Conservation (phyloP, 2,329 filamentous ascomycete species). For the Cercospora brassicicola region DNA sequence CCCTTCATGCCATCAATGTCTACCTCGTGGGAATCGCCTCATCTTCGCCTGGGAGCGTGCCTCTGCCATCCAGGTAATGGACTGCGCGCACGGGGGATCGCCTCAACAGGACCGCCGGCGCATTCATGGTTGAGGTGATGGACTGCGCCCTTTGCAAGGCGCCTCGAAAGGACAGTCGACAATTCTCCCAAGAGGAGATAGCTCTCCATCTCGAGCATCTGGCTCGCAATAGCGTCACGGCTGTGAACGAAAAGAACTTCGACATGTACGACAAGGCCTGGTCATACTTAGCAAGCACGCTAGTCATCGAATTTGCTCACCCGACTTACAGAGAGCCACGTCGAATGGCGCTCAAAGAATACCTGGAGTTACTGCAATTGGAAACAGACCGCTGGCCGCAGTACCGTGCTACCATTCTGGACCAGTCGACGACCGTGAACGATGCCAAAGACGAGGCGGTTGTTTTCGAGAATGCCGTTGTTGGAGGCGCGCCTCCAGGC, state of each 20-base stretch:
- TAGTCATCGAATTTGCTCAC: slow-evolving; percentile 1
- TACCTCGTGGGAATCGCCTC: background rate
- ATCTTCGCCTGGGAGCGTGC: background rate
- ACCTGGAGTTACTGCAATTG: background rate
- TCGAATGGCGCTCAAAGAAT: background rate
- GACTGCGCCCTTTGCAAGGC: background rate
- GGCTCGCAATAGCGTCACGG: background rate
- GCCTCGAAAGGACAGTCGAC: background rate
- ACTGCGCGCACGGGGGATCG: background rate
- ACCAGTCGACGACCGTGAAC: slow-evolving; percentile 1
- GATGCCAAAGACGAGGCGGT: slow-evolving; percentile 2
- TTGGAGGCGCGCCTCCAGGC: slow-evolving; percentile 7
- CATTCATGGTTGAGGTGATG: background rate
- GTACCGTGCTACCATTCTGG: background rate
- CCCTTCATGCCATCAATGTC: no score
- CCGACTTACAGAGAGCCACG: background rate
- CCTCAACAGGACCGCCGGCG: background rate
- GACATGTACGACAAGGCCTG: background rate
- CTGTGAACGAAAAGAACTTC: background rate
- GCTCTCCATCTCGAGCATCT: slow-evolving; percentile 1
- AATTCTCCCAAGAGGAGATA: background rate
- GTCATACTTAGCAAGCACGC: background rate
- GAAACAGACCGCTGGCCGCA: background rate
- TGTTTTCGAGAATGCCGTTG: slow-evolving; percentile 13
- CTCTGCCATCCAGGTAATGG: background rate